These are phyloP conservation scores for Astrothelium subdiscretum DNA, from an alignment of 495 filamentous ascomycete genomes.

Conservation along the genomic window DNA sequence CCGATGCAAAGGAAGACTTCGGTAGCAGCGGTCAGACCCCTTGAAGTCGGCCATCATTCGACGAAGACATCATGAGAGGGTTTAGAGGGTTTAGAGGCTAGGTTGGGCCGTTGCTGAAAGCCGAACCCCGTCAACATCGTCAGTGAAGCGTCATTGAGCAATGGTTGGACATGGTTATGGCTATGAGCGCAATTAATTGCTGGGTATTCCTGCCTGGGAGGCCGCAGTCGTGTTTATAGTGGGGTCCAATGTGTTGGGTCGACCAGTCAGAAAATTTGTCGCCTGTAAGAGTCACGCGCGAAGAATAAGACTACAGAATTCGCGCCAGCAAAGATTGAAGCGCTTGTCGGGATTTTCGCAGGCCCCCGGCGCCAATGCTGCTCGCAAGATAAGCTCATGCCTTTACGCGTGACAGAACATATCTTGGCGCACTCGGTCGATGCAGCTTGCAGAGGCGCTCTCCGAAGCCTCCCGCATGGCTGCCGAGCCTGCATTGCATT, in stretches of 20 bases:
- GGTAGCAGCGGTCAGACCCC: constrained; percentile 33
- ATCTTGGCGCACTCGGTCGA: not conserved
- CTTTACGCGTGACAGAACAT: not conserved
- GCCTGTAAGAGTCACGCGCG: not conserved
- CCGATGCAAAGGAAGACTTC: constrained; percentile 58
- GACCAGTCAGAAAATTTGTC: not conserved
- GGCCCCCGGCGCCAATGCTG: not conserved
- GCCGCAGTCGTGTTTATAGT: not conserved
- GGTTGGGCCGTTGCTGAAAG: not conserved
- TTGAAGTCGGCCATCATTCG: not conserved
- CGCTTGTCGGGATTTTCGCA: not conserved
- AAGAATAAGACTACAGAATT: not conserved
- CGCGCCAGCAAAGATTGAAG: not conserved
- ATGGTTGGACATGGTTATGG: not conserved
- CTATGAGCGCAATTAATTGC: not conserved
- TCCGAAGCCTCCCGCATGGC: constrained; percentile 1
- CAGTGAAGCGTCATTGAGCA: not conserved
- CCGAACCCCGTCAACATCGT: not conserved
- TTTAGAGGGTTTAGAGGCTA: not conserved
- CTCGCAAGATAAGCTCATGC: not conserved
- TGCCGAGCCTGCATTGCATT: not conserved
- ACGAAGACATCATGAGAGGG: too few species aligned
- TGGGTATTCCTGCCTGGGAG: not conserved
- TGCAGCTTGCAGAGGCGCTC: not conserved
- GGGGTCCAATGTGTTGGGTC: not conserved